Conservation (phyloP, 192 early-diverging fungal species). For the Coemansia sp. region DNA sequence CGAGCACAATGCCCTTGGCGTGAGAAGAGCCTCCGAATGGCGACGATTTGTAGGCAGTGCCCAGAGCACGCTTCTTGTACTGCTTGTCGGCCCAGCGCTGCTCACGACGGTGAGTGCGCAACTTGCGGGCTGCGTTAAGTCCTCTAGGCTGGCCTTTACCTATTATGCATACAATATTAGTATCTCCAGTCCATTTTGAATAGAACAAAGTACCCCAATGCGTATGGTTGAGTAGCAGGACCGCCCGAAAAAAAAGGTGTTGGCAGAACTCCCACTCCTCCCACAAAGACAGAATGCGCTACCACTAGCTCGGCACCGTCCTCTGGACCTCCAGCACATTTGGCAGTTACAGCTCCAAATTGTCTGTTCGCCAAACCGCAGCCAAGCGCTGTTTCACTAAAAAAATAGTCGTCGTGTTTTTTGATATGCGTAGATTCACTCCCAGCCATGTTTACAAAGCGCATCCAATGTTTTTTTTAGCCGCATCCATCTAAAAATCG, state of each 20-base stretch:
- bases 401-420: no score
- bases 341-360: no score
- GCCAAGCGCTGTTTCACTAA: no score
- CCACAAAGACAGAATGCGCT: no score
- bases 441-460: not conserved
- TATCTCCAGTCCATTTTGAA: not conserved
- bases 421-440: not conserved
- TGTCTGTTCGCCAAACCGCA: no score
- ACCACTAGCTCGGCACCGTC: no score
- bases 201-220: no score
- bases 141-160: conserved; percentile 91
- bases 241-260: no score
- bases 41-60: conserved; percentile 96
- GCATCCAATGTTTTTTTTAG: no score
- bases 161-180: conserved; percentile 5
- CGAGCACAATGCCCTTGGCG: conserved; percentile 99
- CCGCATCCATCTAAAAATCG: not conserved
- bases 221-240: no score
- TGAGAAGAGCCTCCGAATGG: conserved; percentile 99
- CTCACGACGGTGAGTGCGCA: conserved; percentile 96
- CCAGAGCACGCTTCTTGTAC: conserved; percentile 98
- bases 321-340: no score
- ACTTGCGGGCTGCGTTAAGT: conserved; percentile 97
- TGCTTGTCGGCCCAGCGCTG: conserved; percentile 98
- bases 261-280: no score